Evolutionary conservation across 1,139 yeast species (phyloP), one percentile per base, ranked within the genome.

Genomic region (Pichia sorboxylosa): DNA sequence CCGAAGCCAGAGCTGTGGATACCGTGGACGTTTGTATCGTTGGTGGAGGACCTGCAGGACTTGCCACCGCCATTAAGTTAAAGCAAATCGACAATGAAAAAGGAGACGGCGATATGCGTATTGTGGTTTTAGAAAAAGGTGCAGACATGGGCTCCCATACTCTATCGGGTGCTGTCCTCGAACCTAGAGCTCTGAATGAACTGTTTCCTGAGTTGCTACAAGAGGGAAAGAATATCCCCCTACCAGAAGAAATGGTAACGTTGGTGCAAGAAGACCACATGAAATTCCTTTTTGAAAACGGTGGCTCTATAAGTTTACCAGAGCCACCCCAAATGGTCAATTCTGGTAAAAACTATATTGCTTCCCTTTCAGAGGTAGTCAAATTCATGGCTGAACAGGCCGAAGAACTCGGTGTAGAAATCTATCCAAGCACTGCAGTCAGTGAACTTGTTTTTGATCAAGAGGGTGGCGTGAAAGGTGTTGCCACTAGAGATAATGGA

Each of bases 11-110:
- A 38, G 93, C 81, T 8, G 69, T 66, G 6, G 97, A 90, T 47
- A 68, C 70, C 24, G 95, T 84, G 13, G 98, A 90, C 54, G 93
- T 90, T 14, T 82, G 94, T 49, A 84, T 90, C 30, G 94, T 90
- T 2, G 98, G 98, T 25, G 98, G 94, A 27, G 98, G 98, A 0
- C 97, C 97, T 4, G 93, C 97, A 1, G 98, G 98, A 9, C 63
- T 90, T 35, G 90, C 95, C 1, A 79, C 98, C 1, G 98, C 97
- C 11, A 90, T 90, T 42, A 69, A 71, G 43, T 61, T 85, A 45
- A 90, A 90, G 53, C 95, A 84, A 50, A 59, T 87, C 29, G 97
- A 90, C 49, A 61, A 64, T 31, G 57, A 67, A 31, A 96, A 87
- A 49, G 61, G 64, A 29, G 56, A 66, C 13, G 90, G 82, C 3